Evolutionary conservation across 148 eudicot species (phyloP), one percentile per base, ranked within the genome.

Genomic region (Salicornia ramosissima): DNA sequence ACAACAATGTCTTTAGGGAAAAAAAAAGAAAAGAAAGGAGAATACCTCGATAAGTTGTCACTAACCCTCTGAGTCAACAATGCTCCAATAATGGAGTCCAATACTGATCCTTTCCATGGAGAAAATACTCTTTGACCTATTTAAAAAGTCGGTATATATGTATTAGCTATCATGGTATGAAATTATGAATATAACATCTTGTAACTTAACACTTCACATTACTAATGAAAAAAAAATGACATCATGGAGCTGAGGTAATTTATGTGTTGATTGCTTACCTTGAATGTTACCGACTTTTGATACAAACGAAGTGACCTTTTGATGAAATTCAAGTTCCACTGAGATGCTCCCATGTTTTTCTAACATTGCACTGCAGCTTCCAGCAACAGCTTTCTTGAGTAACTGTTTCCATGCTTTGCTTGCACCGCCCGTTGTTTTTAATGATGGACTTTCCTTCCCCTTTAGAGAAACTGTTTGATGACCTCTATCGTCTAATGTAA

Each of bases 101-200:
- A 65, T 68, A 82, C 85, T 22, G 85, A 82, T n/a, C 82, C 85
- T 67, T 78, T 82, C 85, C 85, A 82, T 16, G 68, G 79, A 33
- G 30, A 36, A 55, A 49, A 71, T 50, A 39, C 46, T 57, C 81
- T 75, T 47, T 64, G 52, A 42, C 84, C 84, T 81, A 71, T n/a
- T 4, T 14, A 34, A 19, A 21, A 7, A 21, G 12, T 24, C 26
- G 22, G 2, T 1, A n/a, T n/a, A n/a, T n/a, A n/a, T n/a, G n/a
- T n/a, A 14, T 49, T 66, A 66, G 55, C 56, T 28, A 19, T 40
- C 24, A 21, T 14, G 21, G 21, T 52, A 33, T 4, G 13, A 34
- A 18, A 15, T 15, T 22, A 18, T 21, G 31, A 11, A 43, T 1
- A 13, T 21, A 22, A 6, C 51, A 22, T 4, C 5, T 4, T 3